Evolutionary conservation across 2,329 filamentous ascomycete species (phyloP).

Genomic region (Calonectria pauciramosa): DNA sequence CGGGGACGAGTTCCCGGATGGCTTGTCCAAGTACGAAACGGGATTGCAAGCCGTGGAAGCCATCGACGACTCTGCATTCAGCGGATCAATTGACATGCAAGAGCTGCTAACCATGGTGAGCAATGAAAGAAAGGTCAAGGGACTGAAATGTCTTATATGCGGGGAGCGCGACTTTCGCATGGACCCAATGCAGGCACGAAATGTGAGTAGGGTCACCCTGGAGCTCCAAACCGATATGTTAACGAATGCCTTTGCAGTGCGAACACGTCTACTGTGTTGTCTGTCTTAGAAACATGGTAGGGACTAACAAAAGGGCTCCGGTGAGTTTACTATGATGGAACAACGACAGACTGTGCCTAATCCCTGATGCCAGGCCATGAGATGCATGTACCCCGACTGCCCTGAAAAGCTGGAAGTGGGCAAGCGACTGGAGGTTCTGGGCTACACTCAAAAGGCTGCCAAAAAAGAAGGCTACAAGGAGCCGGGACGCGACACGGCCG

Average conservation of each 20-base stretch:
- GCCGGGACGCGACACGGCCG: slow-evolving; percentile 44
- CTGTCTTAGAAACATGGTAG: slow-evolving; percentile 34
- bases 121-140: slow-evolving; percentile 22
- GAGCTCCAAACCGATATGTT: too few species aligned
- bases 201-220: slow-evolving; percentile 26
- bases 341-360: neutral
- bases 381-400: neutral
- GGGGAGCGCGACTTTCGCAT: accelerated
- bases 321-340: neutral
- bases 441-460: neutral
- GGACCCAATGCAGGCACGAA: neutral
- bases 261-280: slow-evolving; percentile 48
- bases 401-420: neutral
- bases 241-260: slow-evolving; percentile 46
- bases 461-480: slow-evolving; percentile 2
- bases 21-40: slow-evolving; percentile 17
- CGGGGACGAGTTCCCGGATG: neutral
- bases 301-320: too few species aligned
- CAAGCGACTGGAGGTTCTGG: neutral
- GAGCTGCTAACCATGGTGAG: slow-evolving; percentile 25
- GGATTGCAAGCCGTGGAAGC: slow-evolving; percentile 31
- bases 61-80: slow-evolving; percentile 27
- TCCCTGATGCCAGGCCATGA: neutral
- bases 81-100: slow-evolving; percentile 35
- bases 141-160: slow-evolving; percentile 29